Conservation (phyloP, 768 basidiomycete species). For the Grammothele lineata region DNA sequence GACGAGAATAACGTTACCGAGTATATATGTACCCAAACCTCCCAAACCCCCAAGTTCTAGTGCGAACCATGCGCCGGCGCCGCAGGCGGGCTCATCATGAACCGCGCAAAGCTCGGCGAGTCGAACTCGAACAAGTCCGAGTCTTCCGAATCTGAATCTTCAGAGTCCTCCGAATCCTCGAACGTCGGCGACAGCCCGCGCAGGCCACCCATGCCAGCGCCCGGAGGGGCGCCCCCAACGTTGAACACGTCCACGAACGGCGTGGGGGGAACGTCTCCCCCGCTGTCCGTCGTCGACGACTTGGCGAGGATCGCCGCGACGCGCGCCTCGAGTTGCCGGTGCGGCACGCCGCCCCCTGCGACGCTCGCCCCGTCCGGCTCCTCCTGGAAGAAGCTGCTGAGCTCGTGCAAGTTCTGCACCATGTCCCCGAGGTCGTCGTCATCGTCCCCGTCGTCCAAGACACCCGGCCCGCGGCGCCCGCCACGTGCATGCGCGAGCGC, state of each 20-base stretch:
- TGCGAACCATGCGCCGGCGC: neutral
- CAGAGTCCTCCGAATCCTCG: slow-evolving; percentile 26
- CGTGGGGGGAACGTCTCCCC: slow-evolving; percentile 63
- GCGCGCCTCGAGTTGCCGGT: slow-evolving; percentile 55
- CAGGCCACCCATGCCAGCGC: neutral
- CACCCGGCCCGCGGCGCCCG: neutral
- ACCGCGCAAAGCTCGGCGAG: slow-evolving; percentile 22
- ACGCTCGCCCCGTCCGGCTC: slow-evolving; percentile 14
- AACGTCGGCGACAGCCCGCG: slow-evolving; percentile 16
- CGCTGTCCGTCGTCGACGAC: slow-evolving; percentile 65
- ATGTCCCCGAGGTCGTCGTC: slow-evolving; percentile 75
- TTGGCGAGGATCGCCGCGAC: slow-evolving; percentile 82
- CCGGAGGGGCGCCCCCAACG: slow-evolving; percentile 33
- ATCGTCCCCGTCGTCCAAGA: slow-evolving; percentile 7
- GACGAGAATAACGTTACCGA: neutral
- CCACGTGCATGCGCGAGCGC: slow-evolving; percentile 15
- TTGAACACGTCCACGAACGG: slow-evolving; percentile 76
- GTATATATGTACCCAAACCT: no score
- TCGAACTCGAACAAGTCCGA: slow-evolving; percentile 35
- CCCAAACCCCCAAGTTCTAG: neutral
- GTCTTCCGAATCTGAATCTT: slow-evolving; percentile 24
- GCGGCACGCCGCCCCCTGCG: slow-evolving; percentile 17
- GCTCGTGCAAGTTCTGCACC: slow-evolving; percentile 71
- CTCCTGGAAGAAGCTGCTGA: slow-evolving; percentile 70
- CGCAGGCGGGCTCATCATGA: slow-evolving; percentile 2